Base-by-base conservation (phyloP, 2,329 filamentous ascomycete species). In the Colletotrichum sp. region DNA sequence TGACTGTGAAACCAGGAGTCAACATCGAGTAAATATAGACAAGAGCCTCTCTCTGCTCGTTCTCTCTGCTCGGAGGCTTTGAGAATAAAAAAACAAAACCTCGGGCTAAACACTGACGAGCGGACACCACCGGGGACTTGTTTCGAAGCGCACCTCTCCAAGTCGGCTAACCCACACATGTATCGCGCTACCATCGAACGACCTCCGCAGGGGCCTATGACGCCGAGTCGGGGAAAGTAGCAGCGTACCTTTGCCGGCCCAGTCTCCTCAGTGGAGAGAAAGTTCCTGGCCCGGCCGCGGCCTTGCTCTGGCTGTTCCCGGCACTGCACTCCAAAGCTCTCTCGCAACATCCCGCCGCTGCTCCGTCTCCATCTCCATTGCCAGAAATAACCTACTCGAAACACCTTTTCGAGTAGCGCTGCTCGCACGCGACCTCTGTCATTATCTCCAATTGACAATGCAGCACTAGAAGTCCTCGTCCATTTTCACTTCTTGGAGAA, bases 341-440 rank as follows among this genome's bases (percentile, higher is more conserved):
- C 43, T 52, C 43, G 43, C 43, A 52, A 21, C 26, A 32, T 21
- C 59, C 63, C 68, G 61, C 73, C 59, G 43, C 64, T n/a, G 59
- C 16, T 72, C 39, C 48, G 30, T 52, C 55, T 76, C 65, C 71
- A 60, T 76, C 72, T 71, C 48, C 71, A 68, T 69, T 76, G 59
- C 74, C 71, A 76, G 74, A 74, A 76, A 76, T 76, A 76, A 61
- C 70, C 70, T 60, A 59, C 59, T 36, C 74, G 74, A 76, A 76
- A 76, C 74, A 76, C 60, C 59, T 34, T 36, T 52, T 34, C 7
- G 39, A 39, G 26, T 34, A 69, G 48, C 48, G 59, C 65, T 30
- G 57, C 74, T 60, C 65, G 64, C 74, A 74, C 64, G 71, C 74
- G 59, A 76, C 59, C 69, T 73, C 36, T 32, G 60, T 65, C 48